Evolutionary conservation across 2,329 filamentous ascomycete species (phyloP).

Genomic region (Alternaria sp.): DNA sequence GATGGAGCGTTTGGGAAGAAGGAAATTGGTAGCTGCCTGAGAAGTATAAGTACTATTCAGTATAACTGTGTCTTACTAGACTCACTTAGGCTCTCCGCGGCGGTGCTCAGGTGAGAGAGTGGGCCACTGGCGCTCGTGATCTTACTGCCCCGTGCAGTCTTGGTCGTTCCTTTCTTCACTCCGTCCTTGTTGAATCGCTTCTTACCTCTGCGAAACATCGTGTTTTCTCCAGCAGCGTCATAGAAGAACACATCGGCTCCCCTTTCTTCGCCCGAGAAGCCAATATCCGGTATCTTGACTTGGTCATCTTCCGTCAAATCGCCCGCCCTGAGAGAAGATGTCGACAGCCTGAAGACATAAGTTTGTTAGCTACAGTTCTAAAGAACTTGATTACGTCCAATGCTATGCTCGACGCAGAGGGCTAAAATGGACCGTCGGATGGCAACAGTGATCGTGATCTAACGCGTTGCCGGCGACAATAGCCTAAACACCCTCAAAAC

Average conservation of each 20-base stretch:
- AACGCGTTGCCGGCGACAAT: background rate
- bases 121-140: background rate
- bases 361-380: background rate
- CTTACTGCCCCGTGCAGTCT: background rate
- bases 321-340: background rate
- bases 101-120: background rate
- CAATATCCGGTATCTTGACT: background rate
- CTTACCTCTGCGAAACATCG: background rate
- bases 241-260: background rate
- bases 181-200: background rate
- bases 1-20: background rate
- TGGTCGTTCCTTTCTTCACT: background rate
- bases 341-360: background rate
- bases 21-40: background rate
- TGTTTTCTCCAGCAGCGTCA: background rate
- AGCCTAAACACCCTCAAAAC: background rate
- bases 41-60: background rate
- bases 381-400: rapidly evolving
- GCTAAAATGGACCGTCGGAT: background rate
- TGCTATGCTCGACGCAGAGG: background rate
- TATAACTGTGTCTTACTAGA: background rate
- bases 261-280: background rate
- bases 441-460: background rate
- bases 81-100: background rate
- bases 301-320: background rate